These are phyloP conservation scores for Teunomyces aglyptinius DNA, from an alignment of 805 yeast species.

Conservation along the genomic window DNA sequence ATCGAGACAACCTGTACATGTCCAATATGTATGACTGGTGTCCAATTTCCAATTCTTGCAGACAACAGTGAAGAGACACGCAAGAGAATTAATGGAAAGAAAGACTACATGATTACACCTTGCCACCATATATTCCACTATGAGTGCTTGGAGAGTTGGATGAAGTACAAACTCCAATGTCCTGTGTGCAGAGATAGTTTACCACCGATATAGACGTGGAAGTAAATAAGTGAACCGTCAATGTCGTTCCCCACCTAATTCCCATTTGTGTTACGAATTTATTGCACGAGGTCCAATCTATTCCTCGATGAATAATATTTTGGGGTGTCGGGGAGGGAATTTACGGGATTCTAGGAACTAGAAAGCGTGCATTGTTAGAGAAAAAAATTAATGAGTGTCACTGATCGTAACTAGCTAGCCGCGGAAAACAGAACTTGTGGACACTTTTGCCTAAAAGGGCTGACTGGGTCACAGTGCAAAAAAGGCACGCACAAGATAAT, in stretches of 20 bases:
- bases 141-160: conserved; percentile 88
- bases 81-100: conserved; percentile 7
- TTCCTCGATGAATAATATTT: too few species aligned
- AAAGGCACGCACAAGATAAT: too few species aligned
- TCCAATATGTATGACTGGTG: conserved; percentile 84
- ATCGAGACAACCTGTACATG: conserved; percentile 61
- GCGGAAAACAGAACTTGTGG: too few species aligned
- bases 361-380: neutral
- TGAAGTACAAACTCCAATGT: conserved; percentile 88
- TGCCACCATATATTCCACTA: conserved; percentile 89
- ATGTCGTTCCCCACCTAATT: neutral
- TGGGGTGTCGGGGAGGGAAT: neutral
- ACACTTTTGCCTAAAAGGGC: too few species aligned
- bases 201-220: conserved; percentile 63
- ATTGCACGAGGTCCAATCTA: neutral
- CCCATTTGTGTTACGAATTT: neutral
- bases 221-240: neutral
- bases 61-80: conserved; percentile 12
- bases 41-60: conserved; percentile 52
- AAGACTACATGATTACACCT: conserved; percentile 78
- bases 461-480: too few species aligned
- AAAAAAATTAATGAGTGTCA: neutral
- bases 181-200: conserved; percentile 86
- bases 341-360: neutral
- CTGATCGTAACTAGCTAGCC: too few species aligned